A percentile compares a stretch with the other conserved stretches of the same genome.
Evolutionary conservation across 106 monocot genomes (phyloP).

Genomic region (Platanthera guangdongensis): DNA sequence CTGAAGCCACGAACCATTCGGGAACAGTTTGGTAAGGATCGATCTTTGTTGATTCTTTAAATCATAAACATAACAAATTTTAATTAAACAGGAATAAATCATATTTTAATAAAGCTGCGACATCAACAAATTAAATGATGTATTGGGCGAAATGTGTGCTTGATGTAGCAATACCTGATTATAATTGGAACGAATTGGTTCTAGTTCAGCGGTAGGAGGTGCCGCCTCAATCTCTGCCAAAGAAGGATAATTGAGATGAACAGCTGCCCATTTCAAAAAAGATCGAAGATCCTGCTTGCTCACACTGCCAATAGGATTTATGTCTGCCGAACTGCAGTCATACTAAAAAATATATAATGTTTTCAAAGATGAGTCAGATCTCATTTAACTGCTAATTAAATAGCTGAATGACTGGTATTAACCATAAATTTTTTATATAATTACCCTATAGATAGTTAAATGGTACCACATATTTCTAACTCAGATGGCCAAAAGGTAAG

Average conservation of each 20-base stretch:
- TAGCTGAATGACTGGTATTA: neutral
- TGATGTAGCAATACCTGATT: constrained; percentile 54
- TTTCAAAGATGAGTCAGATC: neutral
- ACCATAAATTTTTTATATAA: too few relatives aligned
- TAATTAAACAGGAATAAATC: too few relatives aligned
- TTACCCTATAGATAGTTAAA: too few relatives aligned
- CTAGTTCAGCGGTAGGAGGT: constrained; percentile 96
- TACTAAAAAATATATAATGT: constrained; percentile 34
- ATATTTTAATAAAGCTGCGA: neutral
- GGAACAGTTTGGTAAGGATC: too few relatives aligned
- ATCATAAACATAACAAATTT: too few relatives aligned
- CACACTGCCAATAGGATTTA: constrained; percentile 98
- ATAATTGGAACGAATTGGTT: constrained; percentile 87
- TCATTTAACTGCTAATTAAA: neutral
- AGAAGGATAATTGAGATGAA: constrained; percentile 76
- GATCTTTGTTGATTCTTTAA: too few relatives aligned
- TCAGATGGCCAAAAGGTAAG: too few relatives aligned
- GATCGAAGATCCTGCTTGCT: constrained; percentile 91
- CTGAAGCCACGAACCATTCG: too few relatives aligned
- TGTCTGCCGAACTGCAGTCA: constrained; percentile 98
- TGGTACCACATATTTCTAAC: too few relatives aligned
- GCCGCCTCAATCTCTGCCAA: constrained; percentile 91
- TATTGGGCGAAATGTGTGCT: neutral
- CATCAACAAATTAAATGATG: neutral
- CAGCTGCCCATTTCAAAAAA: constrained; percentile 90